Conservation (phyloP, 1,284 basidiomycete species). For the Sphaerobolus stellatus region DNA sequence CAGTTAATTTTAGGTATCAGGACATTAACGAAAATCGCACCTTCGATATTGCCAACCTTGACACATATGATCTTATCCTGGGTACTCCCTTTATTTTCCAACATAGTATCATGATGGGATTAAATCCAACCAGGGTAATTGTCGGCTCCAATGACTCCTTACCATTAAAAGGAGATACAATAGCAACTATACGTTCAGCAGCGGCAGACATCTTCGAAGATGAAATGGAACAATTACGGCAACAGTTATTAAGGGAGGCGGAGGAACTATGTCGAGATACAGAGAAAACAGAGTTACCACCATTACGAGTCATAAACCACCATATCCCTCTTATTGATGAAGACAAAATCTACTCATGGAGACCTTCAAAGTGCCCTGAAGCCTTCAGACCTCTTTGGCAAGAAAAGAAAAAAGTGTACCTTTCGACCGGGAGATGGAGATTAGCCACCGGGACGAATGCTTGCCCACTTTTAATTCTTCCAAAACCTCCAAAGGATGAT, state of each 20-base stretch:
- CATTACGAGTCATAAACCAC: slow-evolving; percentile 38
- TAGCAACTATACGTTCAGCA: slow-evolving; percentile 11
- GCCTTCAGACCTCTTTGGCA: slow-evolving; percentile 27
- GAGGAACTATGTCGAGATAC: slow-evolving; percentile 28
- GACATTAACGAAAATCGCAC: slow-evolving; percentile 20
- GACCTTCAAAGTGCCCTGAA: slow-evolving; percentile 33
- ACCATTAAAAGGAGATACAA: slow-evolving; percentile 20
- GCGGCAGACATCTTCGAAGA: slow-evolving; percentile 20
- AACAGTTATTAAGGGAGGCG: slow-evolving; percentile 20
- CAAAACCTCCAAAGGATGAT: slow-evolving; percentile 31
- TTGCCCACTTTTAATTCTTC: slow-evolving; percentile 35
- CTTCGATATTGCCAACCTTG: slow-evolving; percentile 33
- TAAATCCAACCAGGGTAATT: slow-evolving; percentile 22
- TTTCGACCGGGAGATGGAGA: slow-evolving; percentile 30
- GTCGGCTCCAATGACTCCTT: slow-evolving; percentile 19
- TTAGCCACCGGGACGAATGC: slow-evolving; percentile 26
- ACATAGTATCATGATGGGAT: slow-evolving; percentile 20
- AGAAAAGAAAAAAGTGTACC: slow-evolving; percentile 30
- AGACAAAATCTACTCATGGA: slow-evolving; percentile 28
- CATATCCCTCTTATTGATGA: slow-evolving; percentile 38
- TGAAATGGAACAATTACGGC: slow-evolving; percentile 17
- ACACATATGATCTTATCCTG: slow-evolving; percentile 29
- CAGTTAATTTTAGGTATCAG: slow-evolving; percentile 31
- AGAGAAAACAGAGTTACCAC: slow-evolving; percentile 28
- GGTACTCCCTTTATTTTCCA: slow-evolving; percentile 31